These are phyloP conservation scores for Suillus plorans DNA, from an alignment of 768 basidiomycete species.

Conservation along the genomic window DNA sequence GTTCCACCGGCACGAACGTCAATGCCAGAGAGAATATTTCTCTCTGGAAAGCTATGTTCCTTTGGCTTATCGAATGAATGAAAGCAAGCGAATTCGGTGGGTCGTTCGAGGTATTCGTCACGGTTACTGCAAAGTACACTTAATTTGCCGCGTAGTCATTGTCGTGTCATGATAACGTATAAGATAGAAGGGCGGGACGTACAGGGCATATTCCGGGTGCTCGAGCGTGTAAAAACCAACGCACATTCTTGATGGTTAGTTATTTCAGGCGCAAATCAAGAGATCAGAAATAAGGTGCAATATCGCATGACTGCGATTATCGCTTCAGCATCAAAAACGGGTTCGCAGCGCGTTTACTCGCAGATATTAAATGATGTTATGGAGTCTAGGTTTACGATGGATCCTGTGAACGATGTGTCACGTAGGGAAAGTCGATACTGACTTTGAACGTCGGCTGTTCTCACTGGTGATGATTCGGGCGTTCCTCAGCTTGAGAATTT, in stretches of 20 bases:
- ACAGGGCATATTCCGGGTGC: slow-evolving; percentile 79
- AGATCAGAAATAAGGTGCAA: background rate
- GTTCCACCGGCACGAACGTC: slow-evolving; percentile 76
- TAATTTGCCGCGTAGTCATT: slow-evolving; percentile 45
- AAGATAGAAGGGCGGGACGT: slow-evolving; percentile 19
- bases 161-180: slow-evolving; percentile 3
- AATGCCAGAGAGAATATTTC: slow-evolving; percentile 66
- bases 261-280: background rate
- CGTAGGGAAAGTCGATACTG: background rate
- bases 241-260: slow-evolving; percentile 53
- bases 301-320: background rate
- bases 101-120: slow-evolving; percentile 70
- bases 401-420: background rate
- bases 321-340: background rate
- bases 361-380: background rate
- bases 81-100: slow-evolving; percentile 63
- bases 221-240: slow-evolving; percentile 77
- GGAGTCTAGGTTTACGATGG: background rate
- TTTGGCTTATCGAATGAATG: slow-evolving; percentile 55
- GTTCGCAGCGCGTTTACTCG: background rate
- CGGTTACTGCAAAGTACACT: slow-evolving; percentile 61
- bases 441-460: background rate
- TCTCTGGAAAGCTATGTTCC: slow-evolving; percentile 18
- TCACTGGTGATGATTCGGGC: background rate
- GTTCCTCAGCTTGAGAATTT: background rate